Base-by-base conservation (phyloP, 2,329 filamentous ascomycete genomes). In the Huntiella savannae region DNA sequence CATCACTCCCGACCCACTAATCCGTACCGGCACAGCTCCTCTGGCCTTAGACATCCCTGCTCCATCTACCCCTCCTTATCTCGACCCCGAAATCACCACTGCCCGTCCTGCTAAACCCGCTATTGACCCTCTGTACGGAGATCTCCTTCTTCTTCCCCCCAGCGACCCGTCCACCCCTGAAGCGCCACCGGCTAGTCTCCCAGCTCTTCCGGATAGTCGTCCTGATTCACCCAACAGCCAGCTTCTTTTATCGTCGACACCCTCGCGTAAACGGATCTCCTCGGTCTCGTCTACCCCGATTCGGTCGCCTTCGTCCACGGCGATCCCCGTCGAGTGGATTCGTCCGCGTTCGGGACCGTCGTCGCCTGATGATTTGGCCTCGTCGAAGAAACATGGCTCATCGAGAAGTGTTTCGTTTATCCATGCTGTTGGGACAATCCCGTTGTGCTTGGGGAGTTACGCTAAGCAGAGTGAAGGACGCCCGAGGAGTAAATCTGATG, bases 111-210 rank as follows among this genome's bases (percentile, higher is more conserved):
- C 79, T 59, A 75, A 75, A 56, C 73, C 73, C 52, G 73, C 75
- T 52, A 78, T 79, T 54, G 76, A 80, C 56, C 76, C 76, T 35
- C 68, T 73, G 52, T 76, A 76, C 60, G 72, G 74, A 51, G 76
- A 80, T 56, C 61, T 79, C 42, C 66, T 80, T 48, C 73, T 74
- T 34, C 61, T 80, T 35, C 76, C 76, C 45, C 75, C 75, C 32
- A 78, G 73, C 56, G 64, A 66, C 51, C 68, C 73, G 49, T 63
- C 63, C 36, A 70, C 70, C 44, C 71, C 70, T 19, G 55, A 60
- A 33, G 53, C 57, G 36, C 50, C 52, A 4, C 53, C 54, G 1
- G 59, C 61, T 2, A 60, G 77, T 34, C 36, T 46, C 10, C 74
- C 74, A 2, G 55, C 62, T 47, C 63, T 79, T 15, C 75, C 75